These are phyloP conservation scores for Backusella australiensis DNA, from an alignment of 192 early-diverging fungal genomes.

Conservation along the genomic window DNA sequence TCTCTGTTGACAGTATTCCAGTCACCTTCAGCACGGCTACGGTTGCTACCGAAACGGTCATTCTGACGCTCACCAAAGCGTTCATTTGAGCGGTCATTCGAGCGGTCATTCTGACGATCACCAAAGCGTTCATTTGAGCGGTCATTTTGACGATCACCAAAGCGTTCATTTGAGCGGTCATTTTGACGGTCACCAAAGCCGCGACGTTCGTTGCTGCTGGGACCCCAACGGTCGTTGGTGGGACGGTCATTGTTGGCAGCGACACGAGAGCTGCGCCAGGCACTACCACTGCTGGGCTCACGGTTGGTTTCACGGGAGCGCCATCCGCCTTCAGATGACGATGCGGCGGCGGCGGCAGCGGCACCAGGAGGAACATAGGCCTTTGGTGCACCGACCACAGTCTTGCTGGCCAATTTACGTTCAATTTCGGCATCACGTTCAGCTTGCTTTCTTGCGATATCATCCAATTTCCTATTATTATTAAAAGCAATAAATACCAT, in stretches of 20 bases:
- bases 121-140: neutral
- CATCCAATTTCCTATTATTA: constrained; percentile 41
- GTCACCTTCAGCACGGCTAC: neutral
- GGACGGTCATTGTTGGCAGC: neutral
- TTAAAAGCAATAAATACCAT: too few relatives aligned
- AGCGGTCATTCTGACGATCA: neutral
- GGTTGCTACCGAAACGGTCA: neutral
- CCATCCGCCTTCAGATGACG: neutral
- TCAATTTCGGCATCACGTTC: constrained; percentile 52
- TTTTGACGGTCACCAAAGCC: neutral
- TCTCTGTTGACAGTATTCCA: neutral
- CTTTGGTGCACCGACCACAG: neutral
- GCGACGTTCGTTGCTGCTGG: neutral
- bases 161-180: neutral
- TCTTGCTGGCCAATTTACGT: constrained; percentile 22
- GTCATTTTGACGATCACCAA: neutral
- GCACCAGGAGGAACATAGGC: constrained; percentile 2
- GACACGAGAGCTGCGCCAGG: neutral
- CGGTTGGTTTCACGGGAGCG: neutral
- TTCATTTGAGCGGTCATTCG: neutral
- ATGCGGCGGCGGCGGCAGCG: neutral
- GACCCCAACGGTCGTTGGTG: neutral
- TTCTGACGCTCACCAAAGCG: neutral
- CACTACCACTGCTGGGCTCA: neutral
- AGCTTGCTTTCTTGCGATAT: constrained; percentile 44